Conservation (phyloP, 1,284 basidiomycete genomes). For the Marasmius fiardii region DNA sequence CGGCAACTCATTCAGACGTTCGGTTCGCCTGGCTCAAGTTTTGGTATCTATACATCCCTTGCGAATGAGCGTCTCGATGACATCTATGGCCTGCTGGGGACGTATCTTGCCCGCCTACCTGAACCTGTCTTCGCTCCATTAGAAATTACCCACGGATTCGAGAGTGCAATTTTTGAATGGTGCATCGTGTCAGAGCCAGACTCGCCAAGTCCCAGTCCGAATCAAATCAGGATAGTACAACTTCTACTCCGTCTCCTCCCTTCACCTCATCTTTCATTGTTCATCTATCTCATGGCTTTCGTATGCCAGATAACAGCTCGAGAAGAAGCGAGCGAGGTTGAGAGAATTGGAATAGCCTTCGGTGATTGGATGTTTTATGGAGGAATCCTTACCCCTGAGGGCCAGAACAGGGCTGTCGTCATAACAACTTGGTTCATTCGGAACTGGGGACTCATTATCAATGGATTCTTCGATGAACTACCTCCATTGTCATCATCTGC, state of each 20-base stretch:
- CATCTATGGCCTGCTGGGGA: conserved; percentile 57
- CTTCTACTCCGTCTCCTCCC: conserved; percentile 61
- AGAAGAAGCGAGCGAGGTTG: conserved; percentile 27
- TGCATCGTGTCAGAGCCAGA: conserved; percentile 43
- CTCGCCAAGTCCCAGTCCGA: conserved; percentile 26
- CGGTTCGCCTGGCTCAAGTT: conserved; percentile 22
- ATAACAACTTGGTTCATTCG: conserved; percentile 13
- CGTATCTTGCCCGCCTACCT: conserved; percentile 55
- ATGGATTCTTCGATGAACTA: conserved; percentile 12
- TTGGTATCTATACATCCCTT: conserved; percentile 34
- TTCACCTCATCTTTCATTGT: conserved; percentile 48
- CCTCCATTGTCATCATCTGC: neutral
- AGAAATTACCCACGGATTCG: conserved; percentile 23
- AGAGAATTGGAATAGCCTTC: conserved; percentile 32
- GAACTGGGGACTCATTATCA: conserved; percentile 11
- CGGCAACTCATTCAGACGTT: conserved; percentile 33
- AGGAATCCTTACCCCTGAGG: neutral
- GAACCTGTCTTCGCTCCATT: conserved; percentile 42
- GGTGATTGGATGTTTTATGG: conserved; percentile 28
- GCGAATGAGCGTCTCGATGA: conserved; percentile 52
- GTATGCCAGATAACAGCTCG: conserved; percentile 34
- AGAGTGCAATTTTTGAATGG: conserved; percentile 48
- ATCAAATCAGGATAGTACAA: conserved; percentile 42
- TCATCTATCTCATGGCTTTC: conserved; percentile 63
- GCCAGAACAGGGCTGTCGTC: neutral